Evolutionary conservation across 805 yeast genomes (phyloP).

Genomic region (Sungouiozyma intestinalis): DNA sequence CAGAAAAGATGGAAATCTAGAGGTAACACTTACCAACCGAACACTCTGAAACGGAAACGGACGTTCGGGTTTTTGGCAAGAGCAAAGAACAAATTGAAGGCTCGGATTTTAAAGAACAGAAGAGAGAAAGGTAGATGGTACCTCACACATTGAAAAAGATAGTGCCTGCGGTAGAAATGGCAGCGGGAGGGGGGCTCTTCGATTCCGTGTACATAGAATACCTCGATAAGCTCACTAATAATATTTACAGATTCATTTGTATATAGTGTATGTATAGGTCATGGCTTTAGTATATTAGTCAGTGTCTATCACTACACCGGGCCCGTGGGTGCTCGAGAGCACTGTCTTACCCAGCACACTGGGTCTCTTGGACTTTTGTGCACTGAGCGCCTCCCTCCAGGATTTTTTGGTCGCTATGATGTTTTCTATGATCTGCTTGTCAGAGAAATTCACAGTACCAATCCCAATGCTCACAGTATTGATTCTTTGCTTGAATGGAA

Average conservation of each 20-base stretch:
- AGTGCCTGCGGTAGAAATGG: too few species aligned
- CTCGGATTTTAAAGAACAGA: conserved; percentile 69
- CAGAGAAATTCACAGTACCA: conserved; percentile 70
- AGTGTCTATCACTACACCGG: conserved; percentile 60
- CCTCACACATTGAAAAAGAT: conserved; percentile 69
- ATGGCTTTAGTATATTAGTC: conserved; percentile 11
- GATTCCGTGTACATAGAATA: too few species aligned
- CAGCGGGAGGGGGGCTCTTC: too few species aligned
- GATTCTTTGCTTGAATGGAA: conserved; percentile 67
- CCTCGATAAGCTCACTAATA: too few species aligned
- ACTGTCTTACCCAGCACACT: conserved; percentile 60
- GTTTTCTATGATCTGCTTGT: conserved; percentile 63
- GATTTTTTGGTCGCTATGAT: conserved; percentile 57
- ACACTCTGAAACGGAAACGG: conserved; percentile 81
- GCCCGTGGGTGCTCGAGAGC: conserved; percentile 65
- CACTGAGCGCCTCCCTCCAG: conserved; percentile 40
- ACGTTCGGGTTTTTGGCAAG: conserved; percentile 84
- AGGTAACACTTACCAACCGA: conserved; percentile 94
- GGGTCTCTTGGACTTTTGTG: conserved; percentile 55
- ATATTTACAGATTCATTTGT: too few species aligned
- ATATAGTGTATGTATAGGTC: too few species aligned
- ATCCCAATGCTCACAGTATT: conserved; percentile 51
- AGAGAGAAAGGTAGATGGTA: conserved; percentile 90
- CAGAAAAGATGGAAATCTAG: conserved; percentile 66
- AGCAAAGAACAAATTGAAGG: conserved; percentile 61